Evolutionary conservation across 1,284 basidiomycete genomes (phyloP).

Genomic region (Fomitopsis schrenkii): DNA sequence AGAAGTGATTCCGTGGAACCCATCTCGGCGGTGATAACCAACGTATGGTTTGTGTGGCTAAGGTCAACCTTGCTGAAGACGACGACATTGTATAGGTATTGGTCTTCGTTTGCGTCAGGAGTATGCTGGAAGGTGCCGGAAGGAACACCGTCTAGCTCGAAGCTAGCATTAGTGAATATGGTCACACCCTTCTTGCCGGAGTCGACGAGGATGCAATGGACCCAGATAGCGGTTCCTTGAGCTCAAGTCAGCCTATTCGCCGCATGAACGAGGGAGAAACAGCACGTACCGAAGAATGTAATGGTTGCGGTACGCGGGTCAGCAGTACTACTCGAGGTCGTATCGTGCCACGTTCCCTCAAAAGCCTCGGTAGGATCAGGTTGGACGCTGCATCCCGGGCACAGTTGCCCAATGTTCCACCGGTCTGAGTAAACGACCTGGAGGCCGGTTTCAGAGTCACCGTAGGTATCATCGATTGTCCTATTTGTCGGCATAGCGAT

Average conservation of each 20-base stretch:
- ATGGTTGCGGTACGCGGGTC: neutral
- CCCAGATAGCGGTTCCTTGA: neutral
- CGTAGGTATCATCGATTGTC: neutral
- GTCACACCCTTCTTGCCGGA: neutral
- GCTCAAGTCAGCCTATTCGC: neutral
- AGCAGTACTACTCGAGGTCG: neutral
- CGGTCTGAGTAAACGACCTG: neutral
- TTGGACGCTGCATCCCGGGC: neutral
- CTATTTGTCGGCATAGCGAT: neutral
- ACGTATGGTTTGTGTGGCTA: neutral
- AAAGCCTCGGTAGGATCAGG: neutral
- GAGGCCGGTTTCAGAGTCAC: neutral
- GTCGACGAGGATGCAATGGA: neutral
- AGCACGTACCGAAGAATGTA: neutral
- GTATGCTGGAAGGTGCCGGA: neutral
- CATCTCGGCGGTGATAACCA: neutral
- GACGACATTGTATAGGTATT: neutral
- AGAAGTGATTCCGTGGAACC: neutral
- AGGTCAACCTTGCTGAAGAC: neutral
- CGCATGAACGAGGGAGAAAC: neutral
- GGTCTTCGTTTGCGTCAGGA: neutral
- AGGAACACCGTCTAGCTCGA: neutral
- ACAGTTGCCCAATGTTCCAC: neutral
- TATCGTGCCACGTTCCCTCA: neutral
- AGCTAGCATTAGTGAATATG: neutral